phyloP scores from a whole-genome alignment of 164 flowering plant genomes.

The Hamamelis virginiana region DNA sequence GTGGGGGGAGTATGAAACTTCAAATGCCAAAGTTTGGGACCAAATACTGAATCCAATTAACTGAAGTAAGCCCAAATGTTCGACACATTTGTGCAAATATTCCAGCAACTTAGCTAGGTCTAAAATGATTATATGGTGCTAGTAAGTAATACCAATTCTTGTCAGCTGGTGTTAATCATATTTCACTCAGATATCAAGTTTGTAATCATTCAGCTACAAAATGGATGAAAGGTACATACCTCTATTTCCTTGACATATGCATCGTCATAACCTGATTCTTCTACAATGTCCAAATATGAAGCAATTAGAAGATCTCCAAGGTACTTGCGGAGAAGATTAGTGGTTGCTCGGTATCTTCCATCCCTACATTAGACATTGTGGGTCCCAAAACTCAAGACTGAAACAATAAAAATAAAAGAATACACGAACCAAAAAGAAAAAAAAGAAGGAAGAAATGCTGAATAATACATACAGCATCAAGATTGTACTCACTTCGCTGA shows the following conservation, averaged over 20 bases:
- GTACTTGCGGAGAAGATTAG: slow-evolving; percentile 79
- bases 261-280: slow-evolving; percentile 74
- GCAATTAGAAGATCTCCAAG: slow-evolving; percentile 89
- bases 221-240: slow-evolving; percentile 34
- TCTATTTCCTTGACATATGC: slow-evolving; percentile 78
- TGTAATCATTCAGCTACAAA: not conserved
- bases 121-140: no score
- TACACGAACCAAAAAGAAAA: not conserved
- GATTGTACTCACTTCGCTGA: slow-evolving; percentile 49
- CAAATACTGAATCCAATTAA: no score
- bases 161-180: not conserved
- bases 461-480: not conserved
- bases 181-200: not conserved
- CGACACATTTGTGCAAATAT: no score
- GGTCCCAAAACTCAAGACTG: not conserved
- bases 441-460: not conserved
- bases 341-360: slow-evolving; percentile 52
- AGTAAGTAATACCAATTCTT: not conserved
- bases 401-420: not conserved
- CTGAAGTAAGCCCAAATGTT: no score
- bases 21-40: no score
- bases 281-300: slow-evolving; percentile 65
- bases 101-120: no score
- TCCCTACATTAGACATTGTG: slow-evolving; percentile 42
- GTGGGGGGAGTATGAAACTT: no score